Percentiles rank a stretch among this genome's conserved stretches.
Evolutionary conservation across 495 filamentous ascomycete genomes (phyloP).

Genomic region (Filosporella fistucella): DNA sequence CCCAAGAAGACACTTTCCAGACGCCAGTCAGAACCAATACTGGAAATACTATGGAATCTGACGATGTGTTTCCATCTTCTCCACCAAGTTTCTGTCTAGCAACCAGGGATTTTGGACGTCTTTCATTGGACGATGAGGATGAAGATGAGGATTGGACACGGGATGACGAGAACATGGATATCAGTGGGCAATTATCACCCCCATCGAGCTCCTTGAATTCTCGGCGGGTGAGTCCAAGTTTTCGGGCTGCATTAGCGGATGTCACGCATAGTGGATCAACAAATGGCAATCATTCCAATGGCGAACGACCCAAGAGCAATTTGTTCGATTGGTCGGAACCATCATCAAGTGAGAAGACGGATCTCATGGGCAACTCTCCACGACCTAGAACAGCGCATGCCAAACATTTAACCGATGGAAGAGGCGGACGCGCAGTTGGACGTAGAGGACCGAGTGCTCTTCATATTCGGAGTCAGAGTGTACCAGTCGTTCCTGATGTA

Average conservation of each 20-base stretch:
- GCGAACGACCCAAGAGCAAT: constrained; percentile 50
- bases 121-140: constrained; percentile 51
- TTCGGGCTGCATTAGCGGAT: constrained; percentile 35
- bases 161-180: constrained; percentile 45
- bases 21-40: constrained; percentile 17
- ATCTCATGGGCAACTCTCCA: constrained; percentile 48
- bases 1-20: constrained; percentile 16
- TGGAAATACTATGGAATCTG: constrained; percentile 3
- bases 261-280: constrained; percentile 33
- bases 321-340: constrained; percentile 90
- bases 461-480: constrained; percentile 91
- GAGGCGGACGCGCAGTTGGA: constrained; percentile 68
- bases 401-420: constrained; percentile 69
- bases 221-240: constrained; percentile 37
- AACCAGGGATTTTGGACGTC: constrained; percentile 35
- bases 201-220: constrained; percentile 38
- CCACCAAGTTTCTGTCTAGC: constrained; percentile 26
- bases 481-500: constrained; percentile 75
- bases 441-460: constrained; percentile 72
- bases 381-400: constrained; percentile 88
- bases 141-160: constrained; percentile 61
- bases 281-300: constrained; percentile 28
- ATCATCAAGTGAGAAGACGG: constrained; percentile 47
- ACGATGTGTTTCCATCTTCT: constrained; percentile 13
- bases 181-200: constrained; percentile 48